Conservation (phyloP, 1,139 yeast genomes). For the Pichia sp. region DNA sequence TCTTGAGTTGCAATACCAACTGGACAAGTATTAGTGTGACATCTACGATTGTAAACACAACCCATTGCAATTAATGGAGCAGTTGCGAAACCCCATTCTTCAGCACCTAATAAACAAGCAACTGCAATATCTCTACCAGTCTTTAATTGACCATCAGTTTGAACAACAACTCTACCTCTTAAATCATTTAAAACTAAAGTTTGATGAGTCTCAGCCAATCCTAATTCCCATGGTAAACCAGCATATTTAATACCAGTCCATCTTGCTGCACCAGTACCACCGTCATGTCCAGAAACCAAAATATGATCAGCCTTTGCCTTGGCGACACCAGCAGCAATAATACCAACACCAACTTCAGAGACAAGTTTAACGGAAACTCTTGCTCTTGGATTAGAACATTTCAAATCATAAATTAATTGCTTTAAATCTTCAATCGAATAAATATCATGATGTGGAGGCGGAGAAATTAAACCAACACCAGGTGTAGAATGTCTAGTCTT, state of each 20-base stretch:
- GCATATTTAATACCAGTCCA: slow-evolving; percentile 97
- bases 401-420: slow-evolving; percentile 92
- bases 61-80: slow-evolving; percentile 97
- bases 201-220: slow-evolving; percentile 97
- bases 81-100: slow-evolving; percentile 97
- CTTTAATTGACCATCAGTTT: slow-evolving; percentile 95
- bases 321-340: slow-evolving; percentile 98
- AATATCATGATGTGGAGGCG: slow-evolving; percentile 98
- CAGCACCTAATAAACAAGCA: slow-evolving; percentile 95
- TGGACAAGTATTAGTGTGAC: slow-evolving; percentile 92
- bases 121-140: slow-evolving; percentile 96
- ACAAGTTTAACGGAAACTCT: slow-evolving; percentile 95
- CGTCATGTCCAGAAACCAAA: slow-evolving; percentile 94
- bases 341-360: slow-evolving; percentile 98
- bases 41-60: slow-evolving; percentile 91
- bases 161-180: slow-evolving; percentile 91
- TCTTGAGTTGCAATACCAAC: slow-evolving; percentile 99
- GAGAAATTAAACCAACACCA: slow-evolving; percentile 94
- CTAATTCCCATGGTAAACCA: slow-evolving; percentile 98
- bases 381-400: slow-evolving; percentile 95
- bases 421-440: slow-evolving; percentile 97
- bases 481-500: slow-evolving; percentile 96
- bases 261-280: slow-evolving; percentile 99
- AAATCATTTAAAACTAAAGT: slow-evolving; percentile 91
- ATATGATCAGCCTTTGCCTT: slow-evolving; percentile 98